phyloP scores from a whole-genome alignment of 1,139 yeast genomes.

The Scheffersomyces quercinus region DNA sequence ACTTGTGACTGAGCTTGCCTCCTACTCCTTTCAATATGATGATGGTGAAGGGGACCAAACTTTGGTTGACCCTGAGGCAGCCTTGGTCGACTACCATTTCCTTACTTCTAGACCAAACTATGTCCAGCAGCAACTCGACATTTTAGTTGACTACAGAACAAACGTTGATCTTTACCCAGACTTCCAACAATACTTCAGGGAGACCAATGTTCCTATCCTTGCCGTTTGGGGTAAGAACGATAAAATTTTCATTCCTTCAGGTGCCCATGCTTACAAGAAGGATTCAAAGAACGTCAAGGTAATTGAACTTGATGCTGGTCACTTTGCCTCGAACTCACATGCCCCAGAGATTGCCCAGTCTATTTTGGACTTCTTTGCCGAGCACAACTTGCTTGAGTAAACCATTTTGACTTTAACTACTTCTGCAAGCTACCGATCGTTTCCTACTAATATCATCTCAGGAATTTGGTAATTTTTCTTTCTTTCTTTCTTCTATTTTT shows the following conservation, averaged over 20 bases:
- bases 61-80: constrained; percentile 31
- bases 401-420: too few relatives aligned
- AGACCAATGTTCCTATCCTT: constrained; percentile 34
- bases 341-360: constrained; percentile 26
- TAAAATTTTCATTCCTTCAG: constrained; percentile 29
- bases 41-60: constrained; percentile 24
- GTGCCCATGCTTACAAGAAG: constrained; percentile 36
- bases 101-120: constrained; percentile 23
- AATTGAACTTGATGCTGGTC: constrained; percentile 34
- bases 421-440: too few relatives aligned
- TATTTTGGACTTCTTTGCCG: neutral
- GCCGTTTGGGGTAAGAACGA: constrained; percentile 48
- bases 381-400: neutral
- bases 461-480: too few relatives aligned
- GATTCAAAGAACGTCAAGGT: constrained; percentile 28
- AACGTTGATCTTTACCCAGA: constrained; percentile 36
- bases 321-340: constrained; percentile 38
- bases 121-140: constrained; percentile 27
- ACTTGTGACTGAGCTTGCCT: constrained; percentile 15
- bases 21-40: constrained; percentile 27
- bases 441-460: too few relatives aligned
- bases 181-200: constrained; percentile 35
- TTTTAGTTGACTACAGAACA: constrained; percentile 35
- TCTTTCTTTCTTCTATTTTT: too few relatives aligned
- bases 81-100: constrained; percentile 28